Evolutionary conservation across 208 protist species (phyloP), one percentile per base, ranked within the genome.

Genomic region (Wallacemonas sp.): DNA sequence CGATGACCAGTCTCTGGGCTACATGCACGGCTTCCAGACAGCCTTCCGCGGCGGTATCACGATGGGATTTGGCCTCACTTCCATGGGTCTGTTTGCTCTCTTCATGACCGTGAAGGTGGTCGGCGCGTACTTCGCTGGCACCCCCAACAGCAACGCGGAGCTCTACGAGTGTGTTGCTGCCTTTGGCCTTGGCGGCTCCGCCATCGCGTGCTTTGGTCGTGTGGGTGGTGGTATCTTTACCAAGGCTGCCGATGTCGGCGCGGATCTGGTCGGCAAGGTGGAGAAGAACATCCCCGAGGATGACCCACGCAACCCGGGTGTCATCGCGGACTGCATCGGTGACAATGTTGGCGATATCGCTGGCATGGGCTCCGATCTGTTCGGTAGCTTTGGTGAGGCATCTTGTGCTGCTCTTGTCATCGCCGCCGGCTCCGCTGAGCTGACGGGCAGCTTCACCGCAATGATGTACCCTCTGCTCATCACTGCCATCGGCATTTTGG

Each of bases 291-390:
- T 98, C 65, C 97, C 97, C 19, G 97, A 98, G 69, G 97, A 98
- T 70, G 97, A 98, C 63, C 94, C 97, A 38, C 84, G 96, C 38
- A 98, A 98, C 85, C 97, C 97, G 11, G 97, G 91, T 28, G 94
- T 98, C 9, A 98, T 98, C 73, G 96, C 96, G 15, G 95, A 98
- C 72, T 97, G 95, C 75, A 97, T 98, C 45, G 96, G 96, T 28
- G 96, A 98, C 70, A 98, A 98, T 75, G 96, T 96, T 17, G 97
- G 97, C 28, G 97, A 98, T 62, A 96, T 96, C 60, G 96, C 95
- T 27, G 97, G 96, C 34, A 96, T 95, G 82, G 96, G 96, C 27
- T 97, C 96, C 36, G 97, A 98, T 69, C 78, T 98, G 12, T 98
- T 98, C 67, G 97, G 98, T 33, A 98, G 93, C 63, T 98, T 96